phyloP scores from a whole-genome alignment of 495 filamentous ascomycete species.

The Penicillium coprophilum region DNA sequence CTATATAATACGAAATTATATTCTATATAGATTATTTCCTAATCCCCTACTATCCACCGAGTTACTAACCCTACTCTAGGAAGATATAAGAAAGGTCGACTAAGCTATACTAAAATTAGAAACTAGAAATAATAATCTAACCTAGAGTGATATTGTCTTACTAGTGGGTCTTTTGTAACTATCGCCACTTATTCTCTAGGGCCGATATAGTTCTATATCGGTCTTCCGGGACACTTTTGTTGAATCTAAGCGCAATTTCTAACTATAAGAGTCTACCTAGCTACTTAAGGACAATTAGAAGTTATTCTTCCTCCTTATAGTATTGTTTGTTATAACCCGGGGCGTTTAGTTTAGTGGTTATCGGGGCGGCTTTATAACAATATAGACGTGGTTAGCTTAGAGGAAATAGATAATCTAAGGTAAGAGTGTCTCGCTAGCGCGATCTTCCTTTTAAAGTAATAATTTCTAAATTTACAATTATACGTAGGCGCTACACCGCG shows the following conservation, averaged over 20 bases:
- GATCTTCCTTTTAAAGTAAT: background rate
- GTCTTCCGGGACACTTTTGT: constrained; percentile 9
- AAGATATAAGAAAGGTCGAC: background rate
- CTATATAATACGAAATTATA: background rate
- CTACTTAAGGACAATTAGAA: constrained; percentile 6
- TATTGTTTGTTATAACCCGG: constrained; percentile 14
- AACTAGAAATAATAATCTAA: background rate
- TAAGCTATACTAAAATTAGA: constrained; percentile 2
- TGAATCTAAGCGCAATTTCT: constrained; percentile 8
- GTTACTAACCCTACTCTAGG: background rate
- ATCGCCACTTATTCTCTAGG: constrained; percentile 14
- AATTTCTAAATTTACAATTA: background rate
- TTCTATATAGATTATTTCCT: constrained; percentile 1
- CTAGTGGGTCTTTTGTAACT: background rate
- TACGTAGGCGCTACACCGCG: background rate
- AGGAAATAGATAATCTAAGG: constrained; percentile 6
- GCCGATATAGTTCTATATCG: constrained; percentile 9
- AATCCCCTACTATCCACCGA: background rate
- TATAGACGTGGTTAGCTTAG: background rate
- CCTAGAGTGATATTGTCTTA: background rate
- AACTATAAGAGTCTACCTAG: background rate
- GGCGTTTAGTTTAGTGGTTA: constrained; percentile 1
- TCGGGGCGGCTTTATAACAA: background rate
- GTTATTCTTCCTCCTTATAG: constrained; percentile 3
- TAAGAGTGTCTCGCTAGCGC: background rate